A percentile compares a stretch with the other conserved stretches of the same genome.
Evolutionary conservation across 306 rosid species (phyloP).

Genomic region (Rosa chinensis): DNA sequence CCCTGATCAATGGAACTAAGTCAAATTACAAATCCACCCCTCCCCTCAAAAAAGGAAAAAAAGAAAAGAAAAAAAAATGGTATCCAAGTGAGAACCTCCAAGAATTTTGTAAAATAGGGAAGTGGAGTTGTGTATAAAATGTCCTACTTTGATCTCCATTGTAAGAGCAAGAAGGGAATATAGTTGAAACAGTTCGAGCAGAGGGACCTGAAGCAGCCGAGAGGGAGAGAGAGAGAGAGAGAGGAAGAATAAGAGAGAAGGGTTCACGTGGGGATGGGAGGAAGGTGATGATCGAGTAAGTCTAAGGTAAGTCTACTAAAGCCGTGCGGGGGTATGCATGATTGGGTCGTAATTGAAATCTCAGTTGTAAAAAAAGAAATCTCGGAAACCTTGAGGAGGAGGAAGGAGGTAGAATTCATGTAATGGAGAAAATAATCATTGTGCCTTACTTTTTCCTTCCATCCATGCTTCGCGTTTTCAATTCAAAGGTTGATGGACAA

Average conservation of each 20-base stretch:
- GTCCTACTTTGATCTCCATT: conserved; percentile 18
- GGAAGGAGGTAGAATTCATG: conserved; percentile 24
- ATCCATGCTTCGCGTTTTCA: conserved; percentile 1
- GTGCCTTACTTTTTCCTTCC: conserved; percentile 16
- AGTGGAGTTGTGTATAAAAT: conserved; percentile 24
- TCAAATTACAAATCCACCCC: background rate
- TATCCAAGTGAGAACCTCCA: background rate
- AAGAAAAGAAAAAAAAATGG: conserved; percentile 4
- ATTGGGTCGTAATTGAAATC: conserved; percentile 45
- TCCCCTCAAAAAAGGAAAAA: background rate
- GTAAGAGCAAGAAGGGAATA: conserved; percentile 18
- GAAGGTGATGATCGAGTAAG: conserved; percentile 28
- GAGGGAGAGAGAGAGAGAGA: background rate
- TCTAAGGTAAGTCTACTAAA: conserved; percentile 6
- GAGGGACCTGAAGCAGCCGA: conserved; percentile 4
- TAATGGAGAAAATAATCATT: conserved; percentile 35
- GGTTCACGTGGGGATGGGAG: conserved; percentile 40
- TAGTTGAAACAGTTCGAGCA: conserved; percentile 10
- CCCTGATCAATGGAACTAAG: conserved; percentile 61
- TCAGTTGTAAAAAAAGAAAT: conserved; percentile 32
- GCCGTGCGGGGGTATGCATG: conserved; percentile 40
- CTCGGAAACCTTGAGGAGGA: conserved; percentile 19
- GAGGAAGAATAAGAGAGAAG: background rate
- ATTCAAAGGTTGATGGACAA: conserved; percentile 7
- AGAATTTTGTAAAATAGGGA: conserved; percentile 9